A percentile compares a stretch with the other conserved stretches of the same genome.
Conservation (phyloP, 345 rosid genomes). For the Eucalyptus caleyi region DNA sequence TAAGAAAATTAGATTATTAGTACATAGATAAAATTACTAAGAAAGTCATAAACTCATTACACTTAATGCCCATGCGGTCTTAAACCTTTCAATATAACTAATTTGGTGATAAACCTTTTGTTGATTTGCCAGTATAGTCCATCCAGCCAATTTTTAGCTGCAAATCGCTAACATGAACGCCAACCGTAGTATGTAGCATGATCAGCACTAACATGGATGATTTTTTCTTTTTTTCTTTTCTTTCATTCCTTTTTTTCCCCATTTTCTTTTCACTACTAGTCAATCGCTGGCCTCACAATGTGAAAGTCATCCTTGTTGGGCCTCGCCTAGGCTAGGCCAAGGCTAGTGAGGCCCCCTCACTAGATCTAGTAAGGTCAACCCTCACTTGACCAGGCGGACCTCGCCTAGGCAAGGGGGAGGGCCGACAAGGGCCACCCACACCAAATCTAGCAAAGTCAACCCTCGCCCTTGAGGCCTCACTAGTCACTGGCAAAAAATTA, state of each 20-base stretch:
- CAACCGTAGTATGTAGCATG: rapidly evolving
- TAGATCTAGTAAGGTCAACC: no score
- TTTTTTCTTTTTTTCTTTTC: not conserved
- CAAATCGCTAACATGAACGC: not conserved
- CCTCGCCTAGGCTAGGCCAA: no score
- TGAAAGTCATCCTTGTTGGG: no score
- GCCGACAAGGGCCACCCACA: no score
- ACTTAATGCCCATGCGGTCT: no score
- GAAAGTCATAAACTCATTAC: not conserved
- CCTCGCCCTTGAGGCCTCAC: not conserved
- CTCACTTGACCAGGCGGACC: no score
- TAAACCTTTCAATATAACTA: no score
- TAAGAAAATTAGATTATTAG: not conserved
- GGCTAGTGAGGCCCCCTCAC: not conserved
- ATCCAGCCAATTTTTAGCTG: no score
- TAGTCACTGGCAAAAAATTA: not conserved
- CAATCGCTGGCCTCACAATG: not conserved
- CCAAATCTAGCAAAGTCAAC: no score
- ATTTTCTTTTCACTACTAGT: not conserved
- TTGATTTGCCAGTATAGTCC: not conserved
- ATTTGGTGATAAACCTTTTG: not conserved
- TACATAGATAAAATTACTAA: not conserved
- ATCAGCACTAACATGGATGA: not conserved
- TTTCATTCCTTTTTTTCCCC: not conserved
- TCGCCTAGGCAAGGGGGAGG: no score